phyloP scores from a whole-genome alignment of 129 eudicot genomes.

The Arctium lappa region DNA sequence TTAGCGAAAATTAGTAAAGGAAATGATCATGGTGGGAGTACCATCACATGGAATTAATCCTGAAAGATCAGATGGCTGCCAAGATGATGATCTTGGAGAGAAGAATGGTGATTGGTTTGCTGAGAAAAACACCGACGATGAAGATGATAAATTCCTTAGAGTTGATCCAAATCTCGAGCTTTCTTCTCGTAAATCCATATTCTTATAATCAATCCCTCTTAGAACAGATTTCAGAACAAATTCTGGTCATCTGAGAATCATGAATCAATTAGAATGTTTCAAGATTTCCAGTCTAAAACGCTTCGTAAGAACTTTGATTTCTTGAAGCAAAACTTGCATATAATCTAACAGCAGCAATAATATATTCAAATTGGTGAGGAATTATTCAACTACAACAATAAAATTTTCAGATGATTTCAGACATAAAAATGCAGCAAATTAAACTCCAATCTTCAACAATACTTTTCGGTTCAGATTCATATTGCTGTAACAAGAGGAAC shows the following conservation, averaged over 20 bases:
- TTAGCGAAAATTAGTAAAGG: background rate
- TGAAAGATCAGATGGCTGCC: constrained; percentile 41
- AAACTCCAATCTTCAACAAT: background rate
- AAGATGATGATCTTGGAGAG: constrained; percentile 72
- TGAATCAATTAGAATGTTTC: constrained; percentile 15
- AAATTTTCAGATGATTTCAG: background rate
- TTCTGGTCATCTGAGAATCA: constrained; percentile 32
- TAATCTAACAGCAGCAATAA: background rate
- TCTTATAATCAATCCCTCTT: constrained; percentile 26
- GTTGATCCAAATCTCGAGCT: constrained; percentile 68
- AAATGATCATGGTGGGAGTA: background rate
- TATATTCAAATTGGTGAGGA: background rate
- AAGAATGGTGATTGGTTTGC: constrained; percentile 94
- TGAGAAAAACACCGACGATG: constrained; percentile 82
- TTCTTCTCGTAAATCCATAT: constrained; percentile 80
- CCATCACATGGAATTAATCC: constrained; percentile 28
- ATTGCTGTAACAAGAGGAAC: background rate
- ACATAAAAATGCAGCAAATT: constrained; percentile 1
- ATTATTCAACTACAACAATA: background rate
- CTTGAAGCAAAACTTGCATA: background rate
- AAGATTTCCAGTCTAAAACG: constrained; percentile 17
- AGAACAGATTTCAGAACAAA: constrained; percentile 12
- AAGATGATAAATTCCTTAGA: constrained; percentile 77
- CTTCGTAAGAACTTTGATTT: background rate
- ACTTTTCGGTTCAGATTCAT: background rate